Evolutionary conservation across 495 filamentous ascomycete genomes (phyloP), one percentile per base, ranked within the genome.

Genomic region (Podospora pseudoanserina): DNA sequence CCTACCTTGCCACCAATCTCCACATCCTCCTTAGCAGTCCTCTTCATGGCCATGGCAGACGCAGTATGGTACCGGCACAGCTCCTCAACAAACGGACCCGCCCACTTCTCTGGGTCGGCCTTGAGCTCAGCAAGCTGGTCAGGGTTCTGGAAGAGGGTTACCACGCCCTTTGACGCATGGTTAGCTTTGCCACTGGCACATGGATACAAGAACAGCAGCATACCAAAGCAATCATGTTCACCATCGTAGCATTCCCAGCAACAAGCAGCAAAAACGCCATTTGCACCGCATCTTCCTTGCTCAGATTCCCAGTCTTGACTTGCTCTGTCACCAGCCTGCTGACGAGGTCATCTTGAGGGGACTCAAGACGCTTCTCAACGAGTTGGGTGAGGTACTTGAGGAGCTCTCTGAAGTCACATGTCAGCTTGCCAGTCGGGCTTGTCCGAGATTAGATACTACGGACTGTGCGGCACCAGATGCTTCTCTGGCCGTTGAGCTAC

Each of bases 181-280:
- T 64, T 26, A 67, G 30, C 28, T 64, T 20, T 60, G 19, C 9
- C 26, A 13, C 19, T 65, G 44, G 20, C 20, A 58, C 15, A n/a
- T 57, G n/a, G 55, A 30, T 5, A 5, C 7, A 32, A 60, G 26
- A 65, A 11, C 18, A 30, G 5, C 3, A 20, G 67, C 72, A n/a
- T 63, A 77, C 79, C 28, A 84, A 71, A 1, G 76, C 74, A 61
- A 82, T 82, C 79, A 82, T 83, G 69, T 79, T 82, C 13, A 84
- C 77, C 78, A 84, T 82, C 13, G 82, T 82, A 0, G 82, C 81
- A 55, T 84, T 84, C 3, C 81, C 82, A 0, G 82, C 82, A 0
- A 82, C 81, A 1, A 84, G 77, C 44, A 83, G 67, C 27, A 84
- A 67, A 69, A 82, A 83, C 0, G 81, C 78, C 64, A 82, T 80